Evolutionary conservation across 176 grass and related monocot genomes (phyloP).

Genomic region (Poa annua): DNA sequence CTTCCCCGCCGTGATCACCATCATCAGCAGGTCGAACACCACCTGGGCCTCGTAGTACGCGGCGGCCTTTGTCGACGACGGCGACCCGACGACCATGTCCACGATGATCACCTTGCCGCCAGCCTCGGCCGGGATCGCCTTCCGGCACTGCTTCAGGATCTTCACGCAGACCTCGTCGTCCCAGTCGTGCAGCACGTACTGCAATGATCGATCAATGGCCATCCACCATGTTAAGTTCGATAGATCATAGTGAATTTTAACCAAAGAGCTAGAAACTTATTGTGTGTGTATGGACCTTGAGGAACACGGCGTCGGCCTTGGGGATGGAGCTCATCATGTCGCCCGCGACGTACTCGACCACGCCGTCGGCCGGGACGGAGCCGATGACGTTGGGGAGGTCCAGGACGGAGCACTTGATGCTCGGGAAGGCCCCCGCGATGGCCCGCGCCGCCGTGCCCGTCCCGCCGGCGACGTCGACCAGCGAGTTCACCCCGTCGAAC

Average conservation of each 20-base stretch:
- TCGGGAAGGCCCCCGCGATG: conserved; percentile 44
- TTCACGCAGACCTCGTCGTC: conserved; percentile 48
- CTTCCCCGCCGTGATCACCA: conserved; percentile 44
- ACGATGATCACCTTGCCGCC: conserved; percentile 58
- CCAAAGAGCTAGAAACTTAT: no score
- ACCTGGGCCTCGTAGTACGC: conserved; percentile 33
- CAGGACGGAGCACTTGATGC: conserved; percentile 51
- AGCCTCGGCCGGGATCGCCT: conserved; percentile 29
- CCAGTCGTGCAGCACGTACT: conserved; percentile 51
- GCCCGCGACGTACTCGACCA: conserved; percentile 43
- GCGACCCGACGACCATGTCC: conserved; percentile 29
- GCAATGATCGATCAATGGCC: not conserved
- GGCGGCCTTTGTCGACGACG: not conserved
- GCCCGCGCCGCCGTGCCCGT: conserved; percentile 30
- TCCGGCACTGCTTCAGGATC: conserved; percentile 45
- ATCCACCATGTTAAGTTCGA: no score
- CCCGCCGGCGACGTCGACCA: conserved; percentile 59
- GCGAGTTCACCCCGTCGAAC: conserved; percentile 40
- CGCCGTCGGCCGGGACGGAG: not conserved
- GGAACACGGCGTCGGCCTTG: conserved; percentile 32
- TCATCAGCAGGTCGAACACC: conserved; percentile 42
- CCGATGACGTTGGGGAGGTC: conserved; percentile 50
- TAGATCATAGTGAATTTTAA: no score
- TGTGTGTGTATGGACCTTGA: conserved; percentile 22
- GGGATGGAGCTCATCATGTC: conserved; percentile 55